Conservation (phyloP, 1,139 yeast species). For the Eremothecium gossypii region DNA sequence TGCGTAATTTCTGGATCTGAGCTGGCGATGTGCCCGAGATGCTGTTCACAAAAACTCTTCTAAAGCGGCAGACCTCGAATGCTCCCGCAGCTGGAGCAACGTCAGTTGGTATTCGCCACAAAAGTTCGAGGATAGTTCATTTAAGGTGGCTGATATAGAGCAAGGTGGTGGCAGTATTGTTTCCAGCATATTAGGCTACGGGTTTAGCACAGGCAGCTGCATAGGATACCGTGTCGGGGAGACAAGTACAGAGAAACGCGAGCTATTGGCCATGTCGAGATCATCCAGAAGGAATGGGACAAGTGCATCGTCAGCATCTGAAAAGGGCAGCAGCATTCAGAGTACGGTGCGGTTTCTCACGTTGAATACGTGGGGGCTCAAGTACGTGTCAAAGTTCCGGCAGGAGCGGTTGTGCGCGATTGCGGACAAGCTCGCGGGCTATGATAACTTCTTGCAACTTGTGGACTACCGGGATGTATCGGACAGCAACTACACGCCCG, state of each 20-base stretch:
- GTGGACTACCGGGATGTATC: conserved; percentile 2
- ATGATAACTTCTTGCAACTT: conserved; percentile 3
- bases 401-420: conserved; percentile 60
- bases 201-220: too few relatives aligned
- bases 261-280: conserved; percentile 1
- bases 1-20: conserved; percentile 1
- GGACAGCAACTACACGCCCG: conserved; percentile 8
- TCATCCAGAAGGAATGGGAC: conserved; percentile 1
- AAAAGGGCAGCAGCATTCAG: neutral
- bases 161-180: too few relatives aligned
- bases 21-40: neutral
- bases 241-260: neutral
- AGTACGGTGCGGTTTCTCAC: conserved; percentile 43
- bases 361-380: conserved; percentile 84
- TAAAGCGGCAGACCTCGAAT: conserved; percentile 9
- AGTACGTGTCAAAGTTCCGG: conserved; percentile 65
- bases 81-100: neutral
- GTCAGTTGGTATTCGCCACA: too few relatives aligned
- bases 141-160: too few relatives aligned
- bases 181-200: too few relatives aligned
- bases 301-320: neutral
- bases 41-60: neutral
- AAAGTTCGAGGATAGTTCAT: too few relatives aligned
- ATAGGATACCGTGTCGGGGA: too few relatives aligned
- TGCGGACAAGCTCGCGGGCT: conserved; percentile 51